Evolutionary conservation across 2,329 filamentous ascomycete genomes (phyloP).

Genomic region (Stylonectria norvegica): DNA sequence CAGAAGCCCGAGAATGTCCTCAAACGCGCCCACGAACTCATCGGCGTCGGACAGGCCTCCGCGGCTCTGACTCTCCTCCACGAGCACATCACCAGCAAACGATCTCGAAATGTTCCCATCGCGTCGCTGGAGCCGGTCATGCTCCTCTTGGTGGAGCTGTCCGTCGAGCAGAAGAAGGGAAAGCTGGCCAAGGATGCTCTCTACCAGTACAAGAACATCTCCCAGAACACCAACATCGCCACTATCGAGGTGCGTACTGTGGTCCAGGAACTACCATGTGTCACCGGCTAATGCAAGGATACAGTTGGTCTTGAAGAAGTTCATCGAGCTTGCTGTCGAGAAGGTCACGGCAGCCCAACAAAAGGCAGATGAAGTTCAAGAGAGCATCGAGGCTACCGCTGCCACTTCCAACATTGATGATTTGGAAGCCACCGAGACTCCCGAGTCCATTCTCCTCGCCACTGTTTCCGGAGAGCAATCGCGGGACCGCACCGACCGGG

Average conservation of each 20-base stretch:
- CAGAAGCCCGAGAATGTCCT: conserved; percentile 99
- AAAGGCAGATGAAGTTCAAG: conserved; percentile 94
- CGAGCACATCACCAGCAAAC: conserved; percentile 98
- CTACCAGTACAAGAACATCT: conserved; percentile 99
- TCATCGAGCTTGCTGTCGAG: conserved; percentile 93
- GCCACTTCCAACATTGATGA: conserved; percentile 76
- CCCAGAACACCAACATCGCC: conserved; percentile 96
- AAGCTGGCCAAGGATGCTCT: conserved; percentile 98
- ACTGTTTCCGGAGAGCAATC: conserved; percentile 98
- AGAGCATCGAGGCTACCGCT: conserved; percentile 69
- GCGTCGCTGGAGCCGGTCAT: conserved; percentile 95
- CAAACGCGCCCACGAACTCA: conserved; percentile 97
- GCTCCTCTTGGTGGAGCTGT: conserved; percentile 94
- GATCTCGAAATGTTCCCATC: conserved; percentile 96
- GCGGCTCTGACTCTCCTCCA: conserved; percentile 93
- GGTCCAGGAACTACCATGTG: conserved; percentile 5
- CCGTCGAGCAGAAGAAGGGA: conserved; percentile 95
- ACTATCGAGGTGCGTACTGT: conserved; percentile 76
- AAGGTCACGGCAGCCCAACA: conserved; percentile 95
- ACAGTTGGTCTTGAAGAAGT: conserved; percentile 88
- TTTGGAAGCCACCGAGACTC: conserved; percentile 93
- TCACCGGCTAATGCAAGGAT: conserved; percentile 19
- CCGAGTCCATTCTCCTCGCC: conserved; percentile 94
- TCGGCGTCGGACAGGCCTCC: conserved; percentile 89
- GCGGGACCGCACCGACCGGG: conserved; percentile 92